A percentile compares a stretch with the other conserved stretches of the same genome.
These are phyloP conservation scores for Phialocephala sp. DNA, from an alignment of 2,329 filamentous ascomycete genomes.

Conservation along the genomic window DNA sequence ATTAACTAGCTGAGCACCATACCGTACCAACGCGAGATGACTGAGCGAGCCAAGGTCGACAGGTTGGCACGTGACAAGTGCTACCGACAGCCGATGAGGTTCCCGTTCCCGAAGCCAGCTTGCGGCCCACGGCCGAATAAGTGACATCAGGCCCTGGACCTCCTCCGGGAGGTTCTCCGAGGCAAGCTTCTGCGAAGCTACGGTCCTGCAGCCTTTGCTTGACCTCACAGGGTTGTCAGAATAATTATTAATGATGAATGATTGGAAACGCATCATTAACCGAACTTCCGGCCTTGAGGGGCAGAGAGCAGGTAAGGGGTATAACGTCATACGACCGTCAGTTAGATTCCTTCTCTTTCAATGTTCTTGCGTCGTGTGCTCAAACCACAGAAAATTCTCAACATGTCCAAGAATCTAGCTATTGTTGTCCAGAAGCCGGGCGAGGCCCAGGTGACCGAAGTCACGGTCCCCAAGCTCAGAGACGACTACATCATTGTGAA, in stretches of 20 bases:
- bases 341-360: not conserved
- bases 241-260: not conserved
- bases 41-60: too few relatives aligned
- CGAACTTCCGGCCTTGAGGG: constrained; percentile 1
- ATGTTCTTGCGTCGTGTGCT: not conserved
- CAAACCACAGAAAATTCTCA: not conserved
- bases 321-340: not conserved
- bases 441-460: constrained; percentile 33
- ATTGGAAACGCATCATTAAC: not conserved
- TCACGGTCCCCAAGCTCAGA: constrained; percentile 37
- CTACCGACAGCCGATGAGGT: not conserved
- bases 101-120: not conserved
- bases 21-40: too few relatives aligned
- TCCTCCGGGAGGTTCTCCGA: not conserved
- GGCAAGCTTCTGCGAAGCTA: too few relatives aligned
- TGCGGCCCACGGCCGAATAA: not conserved
- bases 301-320: not conserved
- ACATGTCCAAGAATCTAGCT: constrained; percentile 34
- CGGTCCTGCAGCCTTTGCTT: too few relatives aligned
- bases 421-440: constrained; percentile 36
- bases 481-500: constrained; percentile 43
- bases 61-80: too few relatives aligned
- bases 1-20: too few relatives aligned
- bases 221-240: not conserved
- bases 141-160: not conserved